Evolutionary conservation across 805 yeast genomes (phyloP), one percentile per base, ranked within the genome.

Genomic region (Ogataea minuta): DNA sequence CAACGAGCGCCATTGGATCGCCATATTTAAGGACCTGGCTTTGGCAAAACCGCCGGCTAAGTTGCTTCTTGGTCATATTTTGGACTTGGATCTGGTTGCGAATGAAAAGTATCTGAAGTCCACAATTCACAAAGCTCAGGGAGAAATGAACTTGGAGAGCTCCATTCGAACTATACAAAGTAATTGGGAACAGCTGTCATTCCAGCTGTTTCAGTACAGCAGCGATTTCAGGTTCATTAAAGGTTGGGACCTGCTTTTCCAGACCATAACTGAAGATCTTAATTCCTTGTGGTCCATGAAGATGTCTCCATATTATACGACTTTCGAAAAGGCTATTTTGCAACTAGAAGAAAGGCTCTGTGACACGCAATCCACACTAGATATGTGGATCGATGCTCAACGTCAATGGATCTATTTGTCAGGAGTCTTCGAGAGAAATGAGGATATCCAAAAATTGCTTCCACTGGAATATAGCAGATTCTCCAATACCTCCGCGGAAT

Each of bases 401-500:
- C 67, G 82, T n/a, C 86, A 82, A 52, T 90, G 95, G 95, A 76
- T 86, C 1, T 88, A 91, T 56, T 66, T 90, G 15, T 81, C 78
- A 46, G 96, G 95, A 2, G 77, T 88, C 0, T 83, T 91, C 53
- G 80, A 76, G 4, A 64, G 70, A 1, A 75, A 72, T 29, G 67
- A 68, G 2, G 88, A 82, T 26, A 72, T 89, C 13, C 67, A 70
- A 41, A 67, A 63, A n/a, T 59, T 86, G 2, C 64, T 90, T 9
- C 93, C 95, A 0, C 53, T 75, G 3, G 96, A 89, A 50, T 67
- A 82, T 0, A 56, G 81, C 0, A 65, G 95, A 30, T 90, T 86
- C 55, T 70, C 68, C 15, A 77, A 73, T 34, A 62, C 83, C 6
- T 73, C 87, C 0, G 61, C 74, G 11, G 95, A 87, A 45, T 72